A percentile compares a stretch with the other conserved stretches of the same genome.
phyloP scores from a whole-genome alignment of 495 filamentous ascomycete species.

The Aspergillus incahuasiensis region DNA sequence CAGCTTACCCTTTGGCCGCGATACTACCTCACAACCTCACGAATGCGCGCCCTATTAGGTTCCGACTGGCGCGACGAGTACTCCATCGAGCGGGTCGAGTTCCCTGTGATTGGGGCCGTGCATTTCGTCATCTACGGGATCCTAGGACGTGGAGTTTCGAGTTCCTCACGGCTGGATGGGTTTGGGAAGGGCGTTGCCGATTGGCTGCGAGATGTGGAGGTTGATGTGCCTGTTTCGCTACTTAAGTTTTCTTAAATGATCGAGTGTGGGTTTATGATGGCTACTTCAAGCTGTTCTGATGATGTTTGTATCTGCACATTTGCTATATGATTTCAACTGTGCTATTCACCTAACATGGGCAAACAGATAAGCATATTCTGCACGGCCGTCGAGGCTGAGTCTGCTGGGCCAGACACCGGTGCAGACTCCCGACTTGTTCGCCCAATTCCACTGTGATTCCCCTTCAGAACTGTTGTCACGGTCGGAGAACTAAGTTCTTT shows the following conservation, averaged over 20 bases:
- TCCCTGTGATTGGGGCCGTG: slow-evolving; percentile 31
- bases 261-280: background rate
- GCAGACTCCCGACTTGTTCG: background rate
- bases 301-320: background rate
- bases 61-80: slow-evolving; percentile 34
- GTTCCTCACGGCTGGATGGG: slow-evolving; percentile 41
- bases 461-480: too few relatives aligned
- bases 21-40: slow-evolving; percentile 32
- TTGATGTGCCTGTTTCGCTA: slow-evolving; percentile 33
- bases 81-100: slow-evolving; percentile 46
- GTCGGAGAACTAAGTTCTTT: background rate
- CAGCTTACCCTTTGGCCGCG: slow-evolving; percentile 40
- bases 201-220: slow-evolving; percentile 40
- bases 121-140: slow-evolving; percentile 51
- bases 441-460: background rate
- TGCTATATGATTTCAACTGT: background rate
- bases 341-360: slow-evolving; percentile 10
- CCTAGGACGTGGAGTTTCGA: slow-evolving; percentile 47
- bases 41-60: slow-evolving; percentile 32
- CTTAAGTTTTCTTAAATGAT: background rate
- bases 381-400: background rate
- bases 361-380: slow-evolving; percentile 12
- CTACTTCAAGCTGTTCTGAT: background rate
- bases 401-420: background rate
- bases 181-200: slow-evolving; percentile 51